Base-by-base conservation (phyloP, 1,284 basidiomycete species). In the Cryptococcus deneoformans region DNA sequence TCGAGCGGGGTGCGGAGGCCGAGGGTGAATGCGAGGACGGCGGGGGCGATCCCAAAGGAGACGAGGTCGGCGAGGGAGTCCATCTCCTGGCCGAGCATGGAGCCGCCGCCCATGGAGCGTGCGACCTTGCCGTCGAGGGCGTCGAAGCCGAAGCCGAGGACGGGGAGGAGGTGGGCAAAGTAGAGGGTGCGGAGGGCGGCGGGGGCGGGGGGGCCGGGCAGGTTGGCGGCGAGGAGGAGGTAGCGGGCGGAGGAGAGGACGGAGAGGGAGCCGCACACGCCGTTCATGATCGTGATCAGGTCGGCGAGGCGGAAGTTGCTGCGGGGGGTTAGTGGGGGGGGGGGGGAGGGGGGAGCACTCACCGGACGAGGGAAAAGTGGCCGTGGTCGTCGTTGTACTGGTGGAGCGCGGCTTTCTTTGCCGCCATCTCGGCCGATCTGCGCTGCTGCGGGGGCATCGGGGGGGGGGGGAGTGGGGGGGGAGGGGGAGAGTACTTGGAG, bases 231-330 rank as follows among this genome's bases (percentile, higher is more conserved):
- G 54, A 90, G 70, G 63, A 95, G 83, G 79, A 95, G 95, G 59
- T 87, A 87, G 43, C 89, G 92, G 7, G 91, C 94, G 40, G 89
- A 93, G 76, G 95, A 95, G 64, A 99, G 83, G 67, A 77, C 77
- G 44, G 94, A 97, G 68, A 97, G 88, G 88, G 91, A 91, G 58
- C 96, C 96, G 79, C 96, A 99, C 75, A 99, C 90, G 45, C 96
- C 96, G 75, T 99, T 99, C 88, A 96, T 95, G 65, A 99, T 92
- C n/a, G 95, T 99, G 70, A 99, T 92, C 47, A 96, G 84, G 80
- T 99, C 95, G 67, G 95, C 95, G 39, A 99, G 85, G 58, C 94
- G 92, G 76, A 99, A 99, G 79, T 98, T 99, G 69, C 39, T 99
- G 69, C 39, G 52, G 9, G 76, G 29, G 29, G 20, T 20, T 20